These are phyloP conservation scores for Malus fusca DNA, from an alignment of 306 rosid genomes.

Conservation along the genomic window DNA sequence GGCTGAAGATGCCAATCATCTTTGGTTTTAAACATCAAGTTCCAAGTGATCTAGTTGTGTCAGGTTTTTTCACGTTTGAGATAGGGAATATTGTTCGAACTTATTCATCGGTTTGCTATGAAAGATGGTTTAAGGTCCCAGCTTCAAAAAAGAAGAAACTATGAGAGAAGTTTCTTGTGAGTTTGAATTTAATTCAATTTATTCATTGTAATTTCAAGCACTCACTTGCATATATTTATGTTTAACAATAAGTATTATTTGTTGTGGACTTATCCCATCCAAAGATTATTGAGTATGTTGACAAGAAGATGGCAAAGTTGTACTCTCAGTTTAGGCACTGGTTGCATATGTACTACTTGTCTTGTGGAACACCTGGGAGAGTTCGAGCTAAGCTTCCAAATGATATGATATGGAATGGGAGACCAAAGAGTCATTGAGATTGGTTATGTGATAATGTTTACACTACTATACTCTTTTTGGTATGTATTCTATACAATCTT, in stretches of 20 bases:
- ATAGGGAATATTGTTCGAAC: background rate
- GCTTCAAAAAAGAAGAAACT: background rate
- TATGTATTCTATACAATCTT: background rate
- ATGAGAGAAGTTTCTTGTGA: background rate
- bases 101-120: background rate
- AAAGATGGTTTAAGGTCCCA: background rate
- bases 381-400: background rate
- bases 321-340: background rate
- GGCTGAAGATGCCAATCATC: background rate
- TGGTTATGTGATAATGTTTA: background rate
- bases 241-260: background rate
- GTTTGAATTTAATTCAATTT: background rate
- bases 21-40: background rate
- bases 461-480: background rate
- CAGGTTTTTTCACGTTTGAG: background rate
- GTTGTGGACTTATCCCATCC: background rate
- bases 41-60: background rate
- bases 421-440: background rate
- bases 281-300: background rate
- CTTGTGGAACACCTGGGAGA: background rate
- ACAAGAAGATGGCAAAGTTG: background rate
- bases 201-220: background rate
- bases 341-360: background rate
- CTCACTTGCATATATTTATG: background rate
- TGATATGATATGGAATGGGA: background rate